Percentiles rank a stretch among this genome's conserved stretches.
phyloP scores from a whole-genome alignment of 257 asterid genomes.

The Solanum microdontum region DNA sequence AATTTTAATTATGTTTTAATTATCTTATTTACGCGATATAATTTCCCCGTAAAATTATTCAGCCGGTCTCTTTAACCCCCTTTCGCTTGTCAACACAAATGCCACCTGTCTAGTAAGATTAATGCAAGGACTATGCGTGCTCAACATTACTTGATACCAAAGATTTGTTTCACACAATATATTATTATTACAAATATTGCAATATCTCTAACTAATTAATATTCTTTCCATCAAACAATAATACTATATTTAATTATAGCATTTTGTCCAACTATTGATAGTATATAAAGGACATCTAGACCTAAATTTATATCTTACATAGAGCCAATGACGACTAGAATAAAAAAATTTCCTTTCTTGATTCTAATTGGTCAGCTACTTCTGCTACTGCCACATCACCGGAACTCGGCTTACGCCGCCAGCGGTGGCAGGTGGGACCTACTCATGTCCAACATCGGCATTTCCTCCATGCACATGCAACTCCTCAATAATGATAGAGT shows the following conservation, averaged over 20 bases:
- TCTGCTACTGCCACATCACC: background rate
- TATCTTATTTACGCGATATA: background rate
- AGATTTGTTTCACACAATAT: background rate
- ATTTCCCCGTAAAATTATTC: background rate
- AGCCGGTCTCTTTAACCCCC: background rate
- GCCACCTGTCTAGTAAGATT: background rate
- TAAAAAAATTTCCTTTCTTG: background rate
- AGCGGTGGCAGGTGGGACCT: background rate
- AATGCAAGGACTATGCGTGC: background rate
- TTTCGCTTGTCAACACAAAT: background rate
- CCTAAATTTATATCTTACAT: background rate
- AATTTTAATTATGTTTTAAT: too few species aligned
- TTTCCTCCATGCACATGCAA: slow-evolving; percentile 85
- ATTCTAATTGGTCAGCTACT: background rate
- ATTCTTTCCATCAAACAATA: background rate
- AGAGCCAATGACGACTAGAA: background rate
- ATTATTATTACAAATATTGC: background rate
- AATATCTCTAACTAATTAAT: background rate
- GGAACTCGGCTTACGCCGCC: background rate
- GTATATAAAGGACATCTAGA: background rate
- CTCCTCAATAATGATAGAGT: slow-evolving; percentile 51
- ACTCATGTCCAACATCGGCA: slow-evolving; percentile 31
- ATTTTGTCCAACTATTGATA: background rate
- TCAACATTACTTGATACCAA: background rate
- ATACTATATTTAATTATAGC: background rate